A percentile compares a stretch with the other conserved stretches of the same genome.
phyloP scores from a whole-genome alignment of 1,284 basidiomycete species.

The Termitomyces sp. region DNA sequence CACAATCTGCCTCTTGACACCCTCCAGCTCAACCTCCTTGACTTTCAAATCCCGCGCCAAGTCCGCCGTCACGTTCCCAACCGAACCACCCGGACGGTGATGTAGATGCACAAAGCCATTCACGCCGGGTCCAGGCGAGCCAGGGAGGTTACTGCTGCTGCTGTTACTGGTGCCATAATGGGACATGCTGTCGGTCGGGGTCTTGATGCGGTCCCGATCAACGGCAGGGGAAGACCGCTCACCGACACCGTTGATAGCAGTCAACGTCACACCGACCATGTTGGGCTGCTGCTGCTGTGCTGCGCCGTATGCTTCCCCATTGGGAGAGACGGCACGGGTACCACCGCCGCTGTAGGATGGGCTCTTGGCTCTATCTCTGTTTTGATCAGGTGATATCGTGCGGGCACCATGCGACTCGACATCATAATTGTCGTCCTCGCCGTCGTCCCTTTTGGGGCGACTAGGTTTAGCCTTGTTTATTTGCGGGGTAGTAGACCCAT shows the following conservation, averaged over 20 bases:
- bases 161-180: conserved; percentile 18
- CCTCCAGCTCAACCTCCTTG: conserved; percentile 79
- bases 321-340: conserved; percentile 56
- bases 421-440: conserved; percentile 56
- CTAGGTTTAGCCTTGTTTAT: conserved; percentile 51
- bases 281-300: conserved; percentile 38
- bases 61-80: conserved; percentile 68
- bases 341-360: conserved; percentile 42
- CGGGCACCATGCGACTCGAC: conserved; percentile 39
- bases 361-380: conserved; percentile 49
- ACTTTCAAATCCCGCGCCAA: conserved; percentile 72
- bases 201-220: conserved; percentile 41
- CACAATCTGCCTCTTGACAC: conserved; percentile 69
- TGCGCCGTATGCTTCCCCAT: conserved; percentile 24
- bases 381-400: conserved; percentile 43
- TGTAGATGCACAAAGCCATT: conserved; percentile 38
- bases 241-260: conserved; percentile 34
- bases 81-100: conserved; percentile 45
- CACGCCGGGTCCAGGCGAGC: conserved; percentile 53
- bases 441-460: conserved; percentile 64
- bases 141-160: conserved; percentile 28
- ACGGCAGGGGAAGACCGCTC: conserved; percentile 31
- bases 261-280: conserved; percentile 50
- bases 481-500: conserved; percentile 36
- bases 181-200: conserved; percentile 39